These are phyloP conservation scores for Pseudonitzschia pungens DNA, from an alignment of 108 stramenopile species.

Conservation along the genomic window DNA sequence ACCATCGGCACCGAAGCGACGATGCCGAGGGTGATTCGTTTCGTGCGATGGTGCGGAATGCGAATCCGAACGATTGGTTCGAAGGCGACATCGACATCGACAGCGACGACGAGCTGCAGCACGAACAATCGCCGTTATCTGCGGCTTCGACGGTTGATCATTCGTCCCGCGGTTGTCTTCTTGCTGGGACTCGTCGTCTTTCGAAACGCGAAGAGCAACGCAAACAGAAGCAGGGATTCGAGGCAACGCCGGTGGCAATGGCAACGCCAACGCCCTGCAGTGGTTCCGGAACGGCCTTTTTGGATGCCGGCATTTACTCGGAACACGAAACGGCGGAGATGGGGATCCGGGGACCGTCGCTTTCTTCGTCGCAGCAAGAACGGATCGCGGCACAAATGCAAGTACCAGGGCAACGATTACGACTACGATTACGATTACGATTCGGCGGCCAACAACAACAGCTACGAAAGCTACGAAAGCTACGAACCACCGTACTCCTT, in stretches of 20 bases:
- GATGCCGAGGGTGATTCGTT: too few relatives aligned
- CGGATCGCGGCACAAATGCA: background rate
- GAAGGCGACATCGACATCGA: background rate
- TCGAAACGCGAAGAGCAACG: background rate
- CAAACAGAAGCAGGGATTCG: background rate
- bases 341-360: too few relatives aligned
- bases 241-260: background rate
- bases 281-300: too few relatives aligned
- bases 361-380: background rate
- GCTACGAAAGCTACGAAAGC: too few relatives aligned
- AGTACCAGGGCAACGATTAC: background rate
- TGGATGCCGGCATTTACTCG: too few relatives aligned
- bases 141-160: conserved; percentile 14
- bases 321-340: too few relatives aligned
- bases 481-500: too few relatives aligned
- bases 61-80: too few relatives aligned
- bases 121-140: background rate
- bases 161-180: conserved; percentile 18
- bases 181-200: conserved; percentile 12
- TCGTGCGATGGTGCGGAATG: too few relatives aligned
- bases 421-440: too few relatives aligned
- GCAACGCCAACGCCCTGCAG: background rate
- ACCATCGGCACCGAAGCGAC: too few relatives aligned
- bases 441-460: too few relatives aligned
- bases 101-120: background rate